Evolutionary conservation across 192 early-diverging fungal species (phyloP).

Genomic region (Coemansia sp.): DNA sequence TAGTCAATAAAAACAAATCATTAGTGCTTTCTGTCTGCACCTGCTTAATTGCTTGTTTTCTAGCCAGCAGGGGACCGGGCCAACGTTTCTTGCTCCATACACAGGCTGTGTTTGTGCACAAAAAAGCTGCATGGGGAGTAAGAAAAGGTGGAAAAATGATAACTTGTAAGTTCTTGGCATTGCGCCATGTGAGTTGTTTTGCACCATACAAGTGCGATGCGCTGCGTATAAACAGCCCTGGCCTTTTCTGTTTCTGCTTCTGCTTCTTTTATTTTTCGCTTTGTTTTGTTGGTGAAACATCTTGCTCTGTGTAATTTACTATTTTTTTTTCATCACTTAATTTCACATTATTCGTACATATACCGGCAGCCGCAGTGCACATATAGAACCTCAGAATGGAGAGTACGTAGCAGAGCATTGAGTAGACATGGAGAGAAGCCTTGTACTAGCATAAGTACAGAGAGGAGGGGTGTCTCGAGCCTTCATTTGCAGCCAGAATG

Average conservation of each 20-base stretch:
- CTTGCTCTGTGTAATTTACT: not conserved
- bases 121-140: not conserved
- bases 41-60: too few species aligned
- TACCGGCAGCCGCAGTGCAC: not conserved
- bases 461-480: not conserved
- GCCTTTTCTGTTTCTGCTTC: not conserved
- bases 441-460: not conserved
- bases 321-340: not conserved
- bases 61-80: too few species aligned
- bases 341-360: not conserved
- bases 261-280: not conserved
- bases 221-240: not conserved
- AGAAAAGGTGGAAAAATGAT: not conserved
- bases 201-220: not conserved
- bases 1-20: not conserved
- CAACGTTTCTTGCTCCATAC: too few species aligned
- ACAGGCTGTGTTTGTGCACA: too few species aligned
- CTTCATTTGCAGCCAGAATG: too few species aligned
- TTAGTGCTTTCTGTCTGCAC: too few species aligned
- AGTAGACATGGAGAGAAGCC: too few species aligned
- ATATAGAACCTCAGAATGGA: not conserved
- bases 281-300: not conserved
- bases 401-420: not conserved
- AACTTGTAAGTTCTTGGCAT: conserved; percentile 1
- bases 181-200: not conserved